A percentile compares a stretch with the other conserved stretches of the same genome.
phyloP scores from a whole-genome alignment of 1,139 yeast species.

The Protomyces gravidus region DNA sequence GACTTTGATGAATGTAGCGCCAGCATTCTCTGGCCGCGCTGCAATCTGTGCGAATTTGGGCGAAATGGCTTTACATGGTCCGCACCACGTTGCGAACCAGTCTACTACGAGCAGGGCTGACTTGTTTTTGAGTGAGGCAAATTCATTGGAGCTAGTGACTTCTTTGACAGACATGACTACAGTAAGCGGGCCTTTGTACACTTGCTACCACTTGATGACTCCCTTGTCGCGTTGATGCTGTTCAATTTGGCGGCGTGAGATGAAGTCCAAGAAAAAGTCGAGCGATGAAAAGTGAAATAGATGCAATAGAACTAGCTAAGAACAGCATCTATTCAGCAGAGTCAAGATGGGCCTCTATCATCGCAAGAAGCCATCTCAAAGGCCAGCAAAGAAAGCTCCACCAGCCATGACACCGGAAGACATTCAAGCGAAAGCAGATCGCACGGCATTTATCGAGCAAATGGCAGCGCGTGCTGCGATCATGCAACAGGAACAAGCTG shows the following conservation, averaged over 20 bases:
- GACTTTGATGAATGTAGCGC: slow-evolving; percentile 60
- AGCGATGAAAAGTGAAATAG: neutral
- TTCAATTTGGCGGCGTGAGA: neutral
- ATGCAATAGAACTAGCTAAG: neutral
- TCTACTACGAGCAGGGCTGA: slow-evolving; percentile 59
- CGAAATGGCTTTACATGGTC: slow-evolving; percentile 83
- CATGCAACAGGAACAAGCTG: slow-evolving; percentile 3
- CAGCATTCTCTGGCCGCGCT: slow-evolving; percentile 41
- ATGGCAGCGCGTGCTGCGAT: slow-evolving; percentile 22
- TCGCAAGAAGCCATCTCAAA: slow-evolving; percentile 12
- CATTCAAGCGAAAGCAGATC: slow-evolving; percentile 11
- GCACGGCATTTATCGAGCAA: slow-evolving; percentile 20
- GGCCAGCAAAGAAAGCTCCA: slow-evolving; percentile 11
- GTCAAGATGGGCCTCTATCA: slow-evolving; percentile 14
- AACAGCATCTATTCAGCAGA: neutral
- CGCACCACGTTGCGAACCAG: slow-evolving; percentile 90
- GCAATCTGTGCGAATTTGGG: slow-evolving; percentile 68
- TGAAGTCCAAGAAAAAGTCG: neutral
- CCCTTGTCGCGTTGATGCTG: neutral
- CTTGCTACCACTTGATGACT: neutral
- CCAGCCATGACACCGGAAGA: slow-evolving; percentile 17
- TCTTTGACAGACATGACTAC: slow-evolving; percentile 9
- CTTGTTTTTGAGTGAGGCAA: slow-evolving; percentile 5
- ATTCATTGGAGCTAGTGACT: neutral
- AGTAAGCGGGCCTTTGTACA: too few species aligned